These are phyloP conservation scores for Gloeostereum incarnatum DNA, from an alignment of 768 basidiomycete genomes.

Conservation along the genomic window DNA sequence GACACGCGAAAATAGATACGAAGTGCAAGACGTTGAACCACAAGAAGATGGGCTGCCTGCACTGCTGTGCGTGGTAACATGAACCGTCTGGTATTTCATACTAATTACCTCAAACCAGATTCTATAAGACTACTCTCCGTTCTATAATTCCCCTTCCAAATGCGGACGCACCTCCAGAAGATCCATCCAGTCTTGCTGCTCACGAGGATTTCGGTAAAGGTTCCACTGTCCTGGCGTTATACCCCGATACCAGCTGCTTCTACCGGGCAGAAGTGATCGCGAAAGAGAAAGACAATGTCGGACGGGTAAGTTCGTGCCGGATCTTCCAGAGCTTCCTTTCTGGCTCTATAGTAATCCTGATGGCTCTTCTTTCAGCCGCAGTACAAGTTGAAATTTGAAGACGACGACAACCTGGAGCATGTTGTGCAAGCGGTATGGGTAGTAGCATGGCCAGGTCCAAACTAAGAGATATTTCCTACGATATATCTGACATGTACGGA, in stretches of 20 bases:
- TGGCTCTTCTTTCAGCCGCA: slow-evolving; percentile 35
- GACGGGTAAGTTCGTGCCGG: slow-evolving; percentile 19
- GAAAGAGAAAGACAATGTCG: slow-evolving; percentile 39
- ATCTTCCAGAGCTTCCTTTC: slow-evolving; percentile 1
- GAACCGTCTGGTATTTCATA: no score
- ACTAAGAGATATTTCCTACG: no score
- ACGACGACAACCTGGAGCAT: slow-evolving; percentile 81
- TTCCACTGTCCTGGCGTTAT: slow-evolving; percentile 77
- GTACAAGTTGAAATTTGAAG: slow-evolving; percentile 86
- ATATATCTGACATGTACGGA: no score
- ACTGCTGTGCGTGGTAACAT: no score
- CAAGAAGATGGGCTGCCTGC: slow-evolving; percentile 82
- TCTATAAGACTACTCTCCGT: slow-evolving; percentile 61
- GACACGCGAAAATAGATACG: slow-evolving; percentile 41
- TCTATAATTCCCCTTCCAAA: slow-evolving; percentile 79
- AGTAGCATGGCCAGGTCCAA: slow-evolving; percentile 68
- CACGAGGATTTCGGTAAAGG: slow-evolving; percentile 68
- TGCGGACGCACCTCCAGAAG: slow-evolving; percentile 45
- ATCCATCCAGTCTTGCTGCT: slow-evolving; percentile 53
- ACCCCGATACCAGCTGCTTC: slow-evolving; percentile 87
- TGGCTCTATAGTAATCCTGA: slow-evolving; percentile 18
- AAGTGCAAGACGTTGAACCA: slow-evolving; percentile 80
- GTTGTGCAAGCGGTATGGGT: slow-evolving; percentile 70
- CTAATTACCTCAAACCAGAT: slow-evolving; percentile 38
- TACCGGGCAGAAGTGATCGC: slow-evolving; percentile 79